Evolutionary conservation across 768 basidiomycete genomes (phyloP), one percentile per base, ranked within the genome.

Genomic region (Phylloporus scabripes): DNA sequence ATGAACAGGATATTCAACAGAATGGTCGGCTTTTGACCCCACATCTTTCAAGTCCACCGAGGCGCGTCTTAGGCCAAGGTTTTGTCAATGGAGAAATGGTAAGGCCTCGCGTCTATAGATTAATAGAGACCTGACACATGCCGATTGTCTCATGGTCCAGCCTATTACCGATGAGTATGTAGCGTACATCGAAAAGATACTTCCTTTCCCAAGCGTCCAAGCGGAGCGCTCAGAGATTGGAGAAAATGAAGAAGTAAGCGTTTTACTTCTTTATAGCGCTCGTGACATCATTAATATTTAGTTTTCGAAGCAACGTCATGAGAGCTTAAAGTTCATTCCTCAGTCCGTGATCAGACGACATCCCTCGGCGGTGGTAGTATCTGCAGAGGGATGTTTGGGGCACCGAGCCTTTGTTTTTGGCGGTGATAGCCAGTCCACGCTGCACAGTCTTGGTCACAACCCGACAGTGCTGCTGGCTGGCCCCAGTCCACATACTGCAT

Each of bases 301-400:
- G 57, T 21, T 28, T 21, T 5, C 24, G 5, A 50, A 49, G 9
- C 36, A 10, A 45, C 61, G 55, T 17, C 61, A 60, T 20, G 57
- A 60, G 34, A 52, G 63, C 24, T 44, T 63, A 38, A 46, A 48
- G 7, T 63, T 64, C 41, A 41, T 63, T 43, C 61, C 61, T 20
- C 63, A 60, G 20, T 65, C 61, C 2, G 63, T 65, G 29, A 42
- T 62, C 18, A 51, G 55, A 29, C 63, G 60, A 33, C 48, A 57
- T 46, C 62, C 62, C 3, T 53, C 57, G 2, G 48, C 36, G 0
- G 20, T 50, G 11, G 45, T 18, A 18, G 31, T 24, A 32, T 48
- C 50, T 0, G 8, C 43, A 3, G 32, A 17, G n/a, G 48, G 42
- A 31, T 47, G 39, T n/a, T 31, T 38, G 47, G 51, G 32, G 11